Evolutionary conservation across 768 basidiomycete genomes (phyloP).

Genomic region (Termitomyces sp.): DNA sequence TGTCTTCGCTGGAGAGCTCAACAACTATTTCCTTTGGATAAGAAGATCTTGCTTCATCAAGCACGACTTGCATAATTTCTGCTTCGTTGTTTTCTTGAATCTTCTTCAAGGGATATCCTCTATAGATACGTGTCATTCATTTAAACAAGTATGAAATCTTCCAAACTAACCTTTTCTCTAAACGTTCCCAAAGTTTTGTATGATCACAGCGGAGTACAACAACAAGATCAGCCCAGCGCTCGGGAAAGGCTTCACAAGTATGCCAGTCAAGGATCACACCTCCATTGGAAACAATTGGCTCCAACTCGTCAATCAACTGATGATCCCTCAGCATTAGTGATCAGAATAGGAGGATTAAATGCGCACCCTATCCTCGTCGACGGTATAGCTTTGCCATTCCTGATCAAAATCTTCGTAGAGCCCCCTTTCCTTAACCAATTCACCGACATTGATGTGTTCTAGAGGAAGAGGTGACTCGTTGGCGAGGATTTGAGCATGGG

Average conservation of each 20-base stretch:
- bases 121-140: slow-evolving; percentile 25
- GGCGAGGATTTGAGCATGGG: slow-evolving; percentile 80
- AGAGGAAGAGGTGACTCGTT: slow-evolving; percentile 66
- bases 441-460: slow-evolving; percentile 84
- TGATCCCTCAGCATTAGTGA: background rate
- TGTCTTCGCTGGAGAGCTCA: slow-evolving; percentile 71
- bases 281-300: slow-evolving; percentile 60
- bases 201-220: slow-evolving; percentile 91
- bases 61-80: slow-evolving; percentile 93
- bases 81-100: slow-evolving; percentile 98
- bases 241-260: slow-evolving; percentile 89
- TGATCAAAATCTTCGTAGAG: slow-evolving; percentile 85
- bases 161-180: slow-evolving; percentile 74
- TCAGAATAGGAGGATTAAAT: background rate
- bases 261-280: slow-evolving; percentile 94
- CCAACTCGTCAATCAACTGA: slow-evolving; percentile 86
- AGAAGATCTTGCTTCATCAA: slow-evolving; percentile 82
- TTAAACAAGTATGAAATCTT: background rate
- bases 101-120: slow-evolving; percentile 85
- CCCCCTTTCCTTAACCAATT: slow-evolving; percentile 77
- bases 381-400: slow-evolving; percentile 92
- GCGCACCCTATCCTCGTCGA: slow-evolving; percentile 93
- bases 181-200: slow-evolving; percentile 77
- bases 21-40: slow-evolving; percentile 87
- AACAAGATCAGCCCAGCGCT: slow-evolving; percentile 95